A percentile compares a stretch with the other conserved stretches of the same genome.
Conservation (phyloP, 495 filamentous ascomycete species). For the Penicillium cosmopolitanum region DNA sequence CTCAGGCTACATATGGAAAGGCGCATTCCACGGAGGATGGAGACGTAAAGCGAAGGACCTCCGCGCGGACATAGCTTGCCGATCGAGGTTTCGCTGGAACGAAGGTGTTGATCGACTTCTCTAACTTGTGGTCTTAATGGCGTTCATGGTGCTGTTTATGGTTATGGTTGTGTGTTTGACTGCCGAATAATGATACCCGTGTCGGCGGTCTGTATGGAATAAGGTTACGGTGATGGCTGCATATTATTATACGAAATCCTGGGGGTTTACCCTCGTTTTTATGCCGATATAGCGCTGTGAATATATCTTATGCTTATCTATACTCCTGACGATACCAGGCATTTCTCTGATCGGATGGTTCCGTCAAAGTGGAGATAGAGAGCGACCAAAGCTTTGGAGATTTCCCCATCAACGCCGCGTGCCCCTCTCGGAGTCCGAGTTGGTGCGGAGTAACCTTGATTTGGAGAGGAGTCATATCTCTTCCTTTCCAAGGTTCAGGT, state of each 20-base stretch:
- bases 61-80: slow-evolving; percentile 16
- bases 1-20: slow-evolving; percentile 4
- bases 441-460: slow-evolving; percentile 11
- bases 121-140: slow-evolving; percentile 6
- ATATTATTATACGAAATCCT: neutral
- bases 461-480: neutral
- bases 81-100: too few species aligned
- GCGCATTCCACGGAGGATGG: slow-evolving; percentile 16
- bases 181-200: slow-evolving; percentile 5
- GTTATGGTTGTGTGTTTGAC: neutral
- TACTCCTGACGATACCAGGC: neutral
- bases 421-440: slow-evolving; percentile 13
- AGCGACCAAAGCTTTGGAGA: slow-evolving; percentile 6
- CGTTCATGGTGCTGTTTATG: slow-evolving; percentile 6
- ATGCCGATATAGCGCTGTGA: slow-evolving; percentile 5
- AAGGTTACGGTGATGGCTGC: neutral
- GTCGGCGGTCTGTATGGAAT: slow-evolving; percentile 5
- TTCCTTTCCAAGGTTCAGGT: neutral
- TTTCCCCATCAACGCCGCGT: neutral
- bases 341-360: slow-evolving; percentile 15
- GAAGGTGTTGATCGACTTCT: neutral
- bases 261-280: neutral
- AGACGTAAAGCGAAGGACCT: slow-evolving; percentile 18
- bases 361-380: slow-evolving; percentile 15
- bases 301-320: slow-evolving; percentile 10